These are phyloP conservation scores for Escovopsis sp. DNA, from an alignment of 2,329 filamentous ascomycete genomes.

Conservation along the genomic window DNA sequence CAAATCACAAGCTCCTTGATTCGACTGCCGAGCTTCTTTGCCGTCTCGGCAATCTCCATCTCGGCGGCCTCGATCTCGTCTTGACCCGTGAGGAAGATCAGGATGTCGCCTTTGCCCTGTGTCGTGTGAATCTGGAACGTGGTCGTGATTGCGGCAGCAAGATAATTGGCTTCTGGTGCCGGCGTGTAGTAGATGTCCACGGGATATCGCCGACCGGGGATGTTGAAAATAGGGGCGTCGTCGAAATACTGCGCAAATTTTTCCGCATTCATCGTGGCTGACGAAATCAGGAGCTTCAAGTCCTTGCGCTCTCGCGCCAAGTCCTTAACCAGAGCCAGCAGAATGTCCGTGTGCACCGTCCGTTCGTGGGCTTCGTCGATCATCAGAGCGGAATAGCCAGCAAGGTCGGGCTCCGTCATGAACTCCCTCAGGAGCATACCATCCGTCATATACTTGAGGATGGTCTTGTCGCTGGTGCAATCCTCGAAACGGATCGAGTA, in stretches of 20 bases:
- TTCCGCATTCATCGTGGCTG: slow-evolving; percentile 84
- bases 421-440: slow-evolving; percentile 88
- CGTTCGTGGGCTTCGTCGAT: slow-evolving; percentile 96
- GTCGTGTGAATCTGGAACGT: slow-evolving; percentile 91
- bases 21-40: slow-evolving; percentile 70
- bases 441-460: slow-evolving; percentile 94
- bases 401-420: slow-evolving; percentile 73
- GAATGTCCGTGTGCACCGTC: slow-evolving; percentile 79
- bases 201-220: slow-evolving; percentile 76
- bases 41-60: slow-evolving; percentile 70
- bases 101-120: slow-evolving; percentile 72
- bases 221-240: slow-evolving; percentile 84
- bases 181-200: slow-evolving; percentile 87
- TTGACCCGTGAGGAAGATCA: slow-evolving; percentile 90
- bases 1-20: slow-evolving; percentile 79
- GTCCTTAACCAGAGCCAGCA: slow-evolving; percentile 80
- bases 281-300: slow-evolving; percentile 80
- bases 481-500: slow-evolving; percentile 95
- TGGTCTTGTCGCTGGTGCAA: slow-evolving; percentile 76
- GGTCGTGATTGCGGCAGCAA: slow-evolving; percentile 81
- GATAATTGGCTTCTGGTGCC: slow-evolving; percentile 84
- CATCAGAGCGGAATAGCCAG: slow-evolving; percentile 77
- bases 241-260: slow-evolving; percentile 90
- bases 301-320: slow-evolving; percentile 70
- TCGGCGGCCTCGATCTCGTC: slow-evolving; percentile 90